Base-by-base conservation (phyloP, 768 basidiomycete species). In the Boletus barrowsii region DNA sequence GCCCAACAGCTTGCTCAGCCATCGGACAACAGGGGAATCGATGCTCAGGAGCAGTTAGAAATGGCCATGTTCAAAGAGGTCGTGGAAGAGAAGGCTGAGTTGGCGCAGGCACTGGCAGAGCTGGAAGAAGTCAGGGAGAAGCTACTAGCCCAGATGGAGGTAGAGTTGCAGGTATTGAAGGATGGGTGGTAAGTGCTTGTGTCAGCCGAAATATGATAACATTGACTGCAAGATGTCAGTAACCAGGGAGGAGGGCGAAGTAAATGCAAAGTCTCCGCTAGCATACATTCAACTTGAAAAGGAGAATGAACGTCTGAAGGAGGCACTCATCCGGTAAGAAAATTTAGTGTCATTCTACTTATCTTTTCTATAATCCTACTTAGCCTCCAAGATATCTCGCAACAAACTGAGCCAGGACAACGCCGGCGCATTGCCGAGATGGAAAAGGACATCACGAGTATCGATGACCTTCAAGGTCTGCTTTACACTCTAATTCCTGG, bases 61-160 rank as follows among this genome's bases (percentile, higher is more conserved):
- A 93, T 98, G 88, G 79, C 85, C 3, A 90, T 90, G 80, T 73
- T 99, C 68, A 93, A 93, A 72, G 97, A 99, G 69, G 85, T 98
- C 39, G 95, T 95, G 0, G 97, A 98, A 66, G 96, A 98, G 70
- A 83, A 84, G 55, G 87, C 90, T 0, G 96, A 98, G 69, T 66
- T 83, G 3, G 86, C 86, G 0, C 87, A 93, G n/a, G n/a, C n/a
- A n/a, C n/a, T n/a, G 66, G 71, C 77, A 0, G 93, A 94, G 65
- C 64, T 94, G 47, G 91, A 90, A 61, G 88, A 86, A 49, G 65
- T 87, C 54, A 88, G 79, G 62, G 96, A 98, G 71, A 82, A 78
- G 60, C n/a, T n/a, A n/a, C 57, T 92, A 45, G 90, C 88, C 7
- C 81, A 88, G 43, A 59, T 87, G 30, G 88, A 97, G 65, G 87